These are phyloP conservation scores for Syncephalastrum racemosum DNA, from an alignment of 371 early-diverging fungal species.

Conservation along the genomic window DNA sequence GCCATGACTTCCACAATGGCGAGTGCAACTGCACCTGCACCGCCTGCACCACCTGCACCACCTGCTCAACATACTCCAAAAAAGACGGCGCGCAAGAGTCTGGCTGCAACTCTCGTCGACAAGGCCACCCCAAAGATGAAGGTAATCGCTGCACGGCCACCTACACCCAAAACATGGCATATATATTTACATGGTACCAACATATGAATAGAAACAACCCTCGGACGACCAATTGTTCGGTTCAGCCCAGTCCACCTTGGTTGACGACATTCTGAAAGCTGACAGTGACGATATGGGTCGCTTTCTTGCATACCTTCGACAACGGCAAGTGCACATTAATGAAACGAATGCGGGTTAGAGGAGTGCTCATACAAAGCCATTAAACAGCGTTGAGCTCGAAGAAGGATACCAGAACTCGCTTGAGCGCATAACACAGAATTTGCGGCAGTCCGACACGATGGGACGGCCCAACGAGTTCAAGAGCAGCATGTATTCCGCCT, in stretches of 20 bases:
- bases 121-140: constrained; percentile 5
- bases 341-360: background rate
- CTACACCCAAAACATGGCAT: background rate
- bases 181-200: background rate
- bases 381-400: constrained; percentile 22
- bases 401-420: constrained; percentile 27
- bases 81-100: constrained; percentile 4
- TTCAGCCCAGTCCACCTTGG: constrained; percentile 19
- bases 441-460: constrained; percentile 14
- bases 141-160: background rate
- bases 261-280: constrained; percentile 15
- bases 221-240: too few relatives aligned
- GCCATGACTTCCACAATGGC: too few relatives aligned
- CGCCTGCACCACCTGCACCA: too few relatives aligned
- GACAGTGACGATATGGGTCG: constrained; percentile 15
- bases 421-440: constrained; percentile 12
- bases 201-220: constrained; percentile 10
- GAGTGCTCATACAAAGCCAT: background rate
- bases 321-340: constrained; percentile 13
- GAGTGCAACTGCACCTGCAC: too few relatives aligned
- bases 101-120: constrained; percentile 5
- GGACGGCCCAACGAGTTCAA: constrained; percentile 3
- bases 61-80: background rate
- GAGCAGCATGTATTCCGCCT: constrained; percentile 11
- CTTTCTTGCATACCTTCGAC: constrained; percentile 17